phyloP scores from a whole-genome alignment of 2,329 filamentous ascomycete genomes.

The Hypoxylon sp. region DNA sequence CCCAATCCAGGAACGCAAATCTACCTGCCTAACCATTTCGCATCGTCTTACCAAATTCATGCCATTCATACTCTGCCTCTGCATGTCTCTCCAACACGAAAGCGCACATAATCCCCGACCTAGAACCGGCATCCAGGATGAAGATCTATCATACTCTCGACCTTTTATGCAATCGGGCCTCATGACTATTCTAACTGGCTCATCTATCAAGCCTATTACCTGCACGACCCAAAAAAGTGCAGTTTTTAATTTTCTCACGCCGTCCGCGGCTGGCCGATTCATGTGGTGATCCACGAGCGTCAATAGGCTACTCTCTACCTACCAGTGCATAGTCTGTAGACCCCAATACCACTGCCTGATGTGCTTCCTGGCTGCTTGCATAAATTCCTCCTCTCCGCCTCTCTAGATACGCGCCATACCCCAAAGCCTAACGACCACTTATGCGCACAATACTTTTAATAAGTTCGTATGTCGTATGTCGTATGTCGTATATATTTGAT shows the following conservation, averaged over 20 bases:
- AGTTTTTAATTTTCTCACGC: conserved; percentile 30
- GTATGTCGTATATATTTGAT: neutral
- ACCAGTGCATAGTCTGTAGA: conserved; percentile 32
- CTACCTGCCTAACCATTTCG: neutral
- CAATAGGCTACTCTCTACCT: conserved; percentile 30
- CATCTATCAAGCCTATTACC: conserved; percentile 34
- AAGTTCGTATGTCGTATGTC: neutral
- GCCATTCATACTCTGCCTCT: conserved; percentile 1
- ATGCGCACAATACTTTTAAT: conserved; percentile 17
- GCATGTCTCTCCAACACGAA: conserved; percentile 25
- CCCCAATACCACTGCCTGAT: conserved; percentile 31
- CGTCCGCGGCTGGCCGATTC: conserved; percentile 38
- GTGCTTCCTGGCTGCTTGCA: conserved; percentile 29
- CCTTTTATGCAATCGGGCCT: conserved; percentile 30
- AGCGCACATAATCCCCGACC: conserved; percentile 30
- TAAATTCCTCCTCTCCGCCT: conserved; percentile 17
- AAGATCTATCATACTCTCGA: conserved; percentile 31
- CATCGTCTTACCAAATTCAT: conserved; percentile 16
- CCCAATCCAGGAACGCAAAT: conserved; percentile 2
- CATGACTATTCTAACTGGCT: conserved; percentile 25
- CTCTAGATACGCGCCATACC: conserved; percentile 15
- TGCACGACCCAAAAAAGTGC: conserved; percentile 35
- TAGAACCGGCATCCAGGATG: conserved; percentile 32
- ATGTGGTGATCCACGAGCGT: conserved; percentile 33
- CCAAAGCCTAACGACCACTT: conserved; percentile 12